Evolutionary conservation across 78 protist species (phyloP).

Genomic region (Dictyostelium capitatum): DNA sequence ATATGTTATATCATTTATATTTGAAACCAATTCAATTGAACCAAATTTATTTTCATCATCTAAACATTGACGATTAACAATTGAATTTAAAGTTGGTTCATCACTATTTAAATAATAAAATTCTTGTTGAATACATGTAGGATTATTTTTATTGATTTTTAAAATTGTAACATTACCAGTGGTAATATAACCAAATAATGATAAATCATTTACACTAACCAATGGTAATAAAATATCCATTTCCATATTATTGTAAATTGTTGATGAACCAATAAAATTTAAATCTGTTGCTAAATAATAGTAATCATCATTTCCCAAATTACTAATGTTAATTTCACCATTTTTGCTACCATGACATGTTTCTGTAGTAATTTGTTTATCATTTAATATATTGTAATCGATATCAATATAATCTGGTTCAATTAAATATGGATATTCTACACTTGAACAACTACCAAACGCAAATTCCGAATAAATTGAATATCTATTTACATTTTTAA

Average conservation of each 20-base stretch:
- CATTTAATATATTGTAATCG: no score
- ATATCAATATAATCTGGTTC: neutral
- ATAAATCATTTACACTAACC: neutral
- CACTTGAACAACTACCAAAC: no score
- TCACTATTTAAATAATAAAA: neutral
- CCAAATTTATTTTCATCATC: neutral
- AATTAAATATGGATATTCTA: neutral
- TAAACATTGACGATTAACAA: neutral
- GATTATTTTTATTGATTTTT: neutral
- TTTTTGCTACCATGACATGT: slow-evolving; percentile 7
- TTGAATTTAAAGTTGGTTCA: neutral
- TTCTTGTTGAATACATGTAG: neutral
- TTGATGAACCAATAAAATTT: no score
- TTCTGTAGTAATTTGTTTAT: neutral
- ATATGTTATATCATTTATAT: no score
- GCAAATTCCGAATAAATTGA: no score
- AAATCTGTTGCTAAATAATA: neutral
- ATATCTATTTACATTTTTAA: neutral
- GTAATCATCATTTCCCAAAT: neutral
- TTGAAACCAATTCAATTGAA: neutral
- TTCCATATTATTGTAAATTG: no score
- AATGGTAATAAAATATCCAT: neutral
- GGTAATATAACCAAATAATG: neutral
- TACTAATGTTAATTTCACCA: neutral
- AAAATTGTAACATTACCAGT: neutral